Conservation (phyloP, 495 filamentous ascomycete genomes). For the Cudoniella acicularis region DNA sequence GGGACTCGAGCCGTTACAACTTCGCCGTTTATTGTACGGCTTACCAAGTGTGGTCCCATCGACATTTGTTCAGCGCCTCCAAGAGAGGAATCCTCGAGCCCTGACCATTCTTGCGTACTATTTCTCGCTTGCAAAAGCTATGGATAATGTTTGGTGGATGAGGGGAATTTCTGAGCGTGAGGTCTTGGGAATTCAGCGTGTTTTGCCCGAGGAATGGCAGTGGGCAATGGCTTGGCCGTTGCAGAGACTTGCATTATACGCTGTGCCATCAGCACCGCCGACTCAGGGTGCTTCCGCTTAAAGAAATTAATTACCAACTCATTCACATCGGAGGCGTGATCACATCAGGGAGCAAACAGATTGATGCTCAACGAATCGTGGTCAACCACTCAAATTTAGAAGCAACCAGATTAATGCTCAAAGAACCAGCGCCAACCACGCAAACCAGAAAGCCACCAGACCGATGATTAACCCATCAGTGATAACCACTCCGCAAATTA, state of each 20-base stretch:
- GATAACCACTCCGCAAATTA: no score
- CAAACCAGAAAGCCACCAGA: no score
- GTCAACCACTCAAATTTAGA: no score
- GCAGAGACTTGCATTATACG: background rate
- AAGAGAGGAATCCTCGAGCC: conserved; percentile 33
- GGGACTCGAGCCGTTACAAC: background rate
- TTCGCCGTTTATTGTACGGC: background rate
- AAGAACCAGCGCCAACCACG: no score
- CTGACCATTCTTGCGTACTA: conserved; percentile 48
- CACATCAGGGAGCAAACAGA: no score
- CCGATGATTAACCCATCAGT: no score
- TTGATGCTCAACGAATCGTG: no score
- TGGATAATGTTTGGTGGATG: conserved; percentile 49
- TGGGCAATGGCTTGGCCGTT: conserved; percentile 2
- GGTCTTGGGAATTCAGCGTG: conserved; percentile 38
- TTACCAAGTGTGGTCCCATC: background rate
- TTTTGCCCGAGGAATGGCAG: background rate
- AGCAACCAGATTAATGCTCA: no score
- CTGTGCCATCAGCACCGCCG: background rate
- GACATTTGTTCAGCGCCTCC: background rate
- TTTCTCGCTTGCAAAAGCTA: conserved; percentile 46
- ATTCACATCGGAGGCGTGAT: no score
- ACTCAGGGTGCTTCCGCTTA: background rate
- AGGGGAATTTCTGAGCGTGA: conserved; percentile 49
- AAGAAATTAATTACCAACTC: background rate